Base-by-base conservation (phyloP, 1,139 yeast species). In the Suhomyces anneliseae region DNA sequence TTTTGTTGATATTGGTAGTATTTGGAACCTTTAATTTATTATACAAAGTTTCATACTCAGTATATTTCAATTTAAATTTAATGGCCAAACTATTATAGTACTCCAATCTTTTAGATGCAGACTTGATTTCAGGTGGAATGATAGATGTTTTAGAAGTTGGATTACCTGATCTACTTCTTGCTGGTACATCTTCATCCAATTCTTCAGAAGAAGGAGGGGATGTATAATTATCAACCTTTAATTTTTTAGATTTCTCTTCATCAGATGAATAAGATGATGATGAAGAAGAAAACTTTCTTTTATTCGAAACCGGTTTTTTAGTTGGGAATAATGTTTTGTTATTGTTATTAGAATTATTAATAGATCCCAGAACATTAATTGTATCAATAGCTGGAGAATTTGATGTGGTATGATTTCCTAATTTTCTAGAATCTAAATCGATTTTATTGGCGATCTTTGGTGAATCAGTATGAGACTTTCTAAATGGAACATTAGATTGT, bases 41-140 rank as follows among this genome's bases (percentile, higher is more conserved):
- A 57, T 75, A 73, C 34, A 74, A 57, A 7, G 52, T 44, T 43
- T 68, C 70, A 55, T 75, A 75, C 52, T 74, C 78, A 42, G 64
- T 61, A 56, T 75, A 75, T 55, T 67, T 68, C 44, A 49, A 38
- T 44, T 65, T 65, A 58, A 75, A 75, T 54, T 72, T 72, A 12
- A 51, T 51, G 4, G 74, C 74, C 43, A 75, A 61, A 46, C 59
- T 65, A 27, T 56, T 52, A 53, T 62, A 64, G 50, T 59, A 62
- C 47, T 59, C 63, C 40, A 52, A 54, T 46, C 61, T 53, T 46
- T 56, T 60, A 32, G 60, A 57, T 36, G 57, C 48, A 38, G 55
- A 54, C 39, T 43, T 44, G 34, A 42, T 46, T 34, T 39, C 48
- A 3, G 50, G 50, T 10, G 50, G 50, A 36, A 38, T 40, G 14